Conservation (phyloP, 768 basidiomycete species). For the Phanerochaete sordida region DNA sequence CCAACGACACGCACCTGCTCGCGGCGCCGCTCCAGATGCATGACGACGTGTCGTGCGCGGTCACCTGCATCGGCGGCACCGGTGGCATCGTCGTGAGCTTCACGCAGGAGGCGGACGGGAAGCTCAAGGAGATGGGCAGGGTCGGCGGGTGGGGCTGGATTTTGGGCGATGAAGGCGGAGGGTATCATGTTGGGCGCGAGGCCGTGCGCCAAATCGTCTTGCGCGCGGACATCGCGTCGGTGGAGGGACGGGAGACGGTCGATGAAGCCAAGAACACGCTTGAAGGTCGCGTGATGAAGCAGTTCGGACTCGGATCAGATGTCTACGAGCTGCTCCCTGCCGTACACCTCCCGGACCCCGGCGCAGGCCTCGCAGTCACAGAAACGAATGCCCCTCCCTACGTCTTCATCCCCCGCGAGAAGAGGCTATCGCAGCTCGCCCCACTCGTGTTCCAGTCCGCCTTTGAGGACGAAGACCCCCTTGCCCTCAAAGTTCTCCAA, state of each 20-base stretch:
- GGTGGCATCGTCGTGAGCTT: slow-evolving; percentile 76
- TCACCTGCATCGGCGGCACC: slow-evolving; percentile 79
- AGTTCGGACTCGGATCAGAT: slow-evolving; percentile 47
- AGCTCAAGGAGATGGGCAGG: slow-evolving; percentile 61
- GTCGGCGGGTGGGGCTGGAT: slow-evolving; percentile 86
- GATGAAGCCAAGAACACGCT: slow-evolving; percentile 27
- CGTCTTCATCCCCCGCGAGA: slow-evolving; percentile 50
- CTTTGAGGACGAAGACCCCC: slow-evolving; percentile 61
- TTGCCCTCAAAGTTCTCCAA: slow-evolving; percentile 58
- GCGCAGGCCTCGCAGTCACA: slow-evolving; percentile 27
- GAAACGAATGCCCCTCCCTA: slow-evolving; percentile 17
- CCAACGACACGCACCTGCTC: slow-evolving; percentile 84
- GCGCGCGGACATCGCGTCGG: slow-evolving; percentile 49
- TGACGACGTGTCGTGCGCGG: slow-evolving; percentile 54
- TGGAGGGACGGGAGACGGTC: slow-evolving; percentile 20
- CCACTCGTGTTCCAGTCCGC: slow-evolving; percentile 79
- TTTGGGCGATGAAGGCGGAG: slow-evolving; percentile 80
- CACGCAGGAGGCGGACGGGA: slow-evolving; percentile 34
- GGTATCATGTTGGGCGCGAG: slow-evolving; percentile 76
- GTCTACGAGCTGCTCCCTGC: slow-evolving; percentile 63
- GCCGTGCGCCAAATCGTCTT: slow-evolving; percentile 64
- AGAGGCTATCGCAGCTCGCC: slow-evolving; percentile 68
- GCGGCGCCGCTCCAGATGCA: slow-evolving; percentile 71
- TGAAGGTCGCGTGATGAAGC: slow-evolving; percentile 43
- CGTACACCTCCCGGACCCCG: slow-evolving; percentile 61